phyloP scores from a whole-genome alignment of 1,284 basidiomycete species.

The Irpex sp. region DNA sequence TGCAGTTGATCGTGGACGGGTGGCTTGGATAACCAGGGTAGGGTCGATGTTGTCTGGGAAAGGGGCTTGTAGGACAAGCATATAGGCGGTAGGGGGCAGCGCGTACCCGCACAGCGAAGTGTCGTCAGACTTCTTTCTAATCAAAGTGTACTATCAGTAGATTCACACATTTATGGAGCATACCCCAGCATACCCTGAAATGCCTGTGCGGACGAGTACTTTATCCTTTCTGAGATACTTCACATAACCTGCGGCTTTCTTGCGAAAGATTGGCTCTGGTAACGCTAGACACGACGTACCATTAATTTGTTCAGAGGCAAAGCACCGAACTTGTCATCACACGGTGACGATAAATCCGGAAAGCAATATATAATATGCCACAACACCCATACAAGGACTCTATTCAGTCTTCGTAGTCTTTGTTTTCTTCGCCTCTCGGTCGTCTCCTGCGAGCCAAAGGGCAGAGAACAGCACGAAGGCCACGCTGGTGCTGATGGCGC shows the following conservation, averaged over 20 bases:
- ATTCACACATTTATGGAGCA: too few species aligned
- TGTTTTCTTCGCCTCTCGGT: conserved; percentile 40
- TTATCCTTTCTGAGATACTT: too few species aligned
- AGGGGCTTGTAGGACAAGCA: too few species aligned
- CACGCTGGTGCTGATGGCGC: conserved; percentile 82
- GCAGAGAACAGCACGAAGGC: conserved; percentile 83
- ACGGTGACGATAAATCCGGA: background rate
- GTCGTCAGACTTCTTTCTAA: too few species aligned
- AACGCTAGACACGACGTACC: background rate
- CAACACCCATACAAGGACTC: background rate
- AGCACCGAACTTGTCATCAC: background rate
- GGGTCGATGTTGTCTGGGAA: too few species aligned
- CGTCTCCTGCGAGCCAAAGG: conserved; percentile 82
- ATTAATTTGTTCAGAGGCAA: background rate
- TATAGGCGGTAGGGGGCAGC: too few species aligned
- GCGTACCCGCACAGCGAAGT: too few species aligned
- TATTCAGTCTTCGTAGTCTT: conserved; percentile 27
- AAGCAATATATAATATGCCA: background rate
- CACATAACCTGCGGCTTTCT: too few species aligned
- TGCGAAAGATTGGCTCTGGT: too few species aligned
- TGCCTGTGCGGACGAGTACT: too few species aligned
- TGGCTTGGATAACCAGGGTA: background rate
- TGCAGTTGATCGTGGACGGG: background rate
- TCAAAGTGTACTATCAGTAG: too few species aligned
- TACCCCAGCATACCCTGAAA: too few species aligned